Evolutionary conservation across 768 basidiomycete genomes (phyloP).

Genomic region (Sutorius australiensis): DNA sequence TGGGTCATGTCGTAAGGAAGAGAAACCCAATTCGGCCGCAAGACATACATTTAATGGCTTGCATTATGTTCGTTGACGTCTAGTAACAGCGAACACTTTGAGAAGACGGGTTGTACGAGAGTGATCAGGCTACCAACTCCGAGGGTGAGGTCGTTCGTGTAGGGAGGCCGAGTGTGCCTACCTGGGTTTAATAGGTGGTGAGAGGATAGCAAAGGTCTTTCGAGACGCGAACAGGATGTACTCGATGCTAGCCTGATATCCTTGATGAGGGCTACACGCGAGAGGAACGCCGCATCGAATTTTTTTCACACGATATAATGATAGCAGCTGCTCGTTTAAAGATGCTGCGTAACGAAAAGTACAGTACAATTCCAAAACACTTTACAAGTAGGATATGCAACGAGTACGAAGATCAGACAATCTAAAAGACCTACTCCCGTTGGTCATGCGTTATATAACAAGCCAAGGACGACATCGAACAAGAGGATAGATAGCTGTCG

Average conservation of each 20-base stretch:
- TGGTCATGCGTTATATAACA: constrained; percentile 11
- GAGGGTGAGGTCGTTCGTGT: constrained; percentile 9
- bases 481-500: constrained; percentile 27
- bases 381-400: constrained; percentile 32
- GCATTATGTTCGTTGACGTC: constrained; percentile 47
- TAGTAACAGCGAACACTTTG: constrained; percentile 11
- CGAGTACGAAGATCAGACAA: constrained; percentile 7
- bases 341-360: constrained; percentile 15
- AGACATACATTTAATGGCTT: constrained; percentile 87
- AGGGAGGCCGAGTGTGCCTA: not conserved
- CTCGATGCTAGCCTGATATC: constrained; percentile 28
- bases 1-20: constrained; percentile 31
- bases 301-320: constrained; percentile 23
- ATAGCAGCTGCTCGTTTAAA: constrained; percentile 4
- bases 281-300: constrained; percentile 14
- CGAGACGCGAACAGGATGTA: constrained; percentile 17
- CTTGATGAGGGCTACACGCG: constrained; percentile 24
- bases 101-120: constrained; percentile 13
- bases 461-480: constrained; percentile 11
- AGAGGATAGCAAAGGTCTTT: constrained; percentile 2
- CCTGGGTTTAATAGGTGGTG: constrained; percentile 1
- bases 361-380: constrained; percentile 29
- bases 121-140: constrained; percentile 14
- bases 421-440: constrained; percentile 4
- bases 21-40: constrained; percentile 7